Conservation (phyloP, 257 asterid species). For the Haberlea rhodopensis region DNA sequence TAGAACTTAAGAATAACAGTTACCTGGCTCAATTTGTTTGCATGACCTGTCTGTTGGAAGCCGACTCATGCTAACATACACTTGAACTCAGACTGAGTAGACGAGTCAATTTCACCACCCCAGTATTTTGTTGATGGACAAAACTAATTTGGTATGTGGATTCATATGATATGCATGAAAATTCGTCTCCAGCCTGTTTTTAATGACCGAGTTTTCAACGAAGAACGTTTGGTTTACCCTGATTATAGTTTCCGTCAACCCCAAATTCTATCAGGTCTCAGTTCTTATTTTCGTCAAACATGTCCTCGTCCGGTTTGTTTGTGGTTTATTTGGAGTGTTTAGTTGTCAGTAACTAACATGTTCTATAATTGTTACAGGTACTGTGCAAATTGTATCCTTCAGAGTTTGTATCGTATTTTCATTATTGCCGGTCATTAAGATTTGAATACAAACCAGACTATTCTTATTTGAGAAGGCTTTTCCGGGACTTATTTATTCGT, state of each 20-base stretch:
- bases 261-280: constrained; percentile 12
- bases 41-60: constrained; percentile 12
- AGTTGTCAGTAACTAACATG: neutral
- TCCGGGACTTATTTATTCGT: constrained; percentile 89
- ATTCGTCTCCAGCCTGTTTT: constrained; percentile 10
- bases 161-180: constrained; percentile 8
- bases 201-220: neutral
- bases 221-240: constrained; percentile 1
- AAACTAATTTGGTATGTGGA: neutral
- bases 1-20: neutral
- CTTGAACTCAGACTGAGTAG: constrained; percentile 15
- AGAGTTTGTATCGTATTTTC: constrained; percentile 87
- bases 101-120: neutral
- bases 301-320: neutral
- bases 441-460: constrained; percentile 93
- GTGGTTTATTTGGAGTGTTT: constrained; percentile 9
- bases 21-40: constrained; percentile 9
- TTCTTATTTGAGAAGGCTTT: constrained; percentile 88
- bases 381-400: constrained; percentile 86
- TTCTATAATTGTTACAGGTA: constrained; percentile 45
- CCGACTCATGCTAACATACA: neutral
- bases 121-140: neutral
- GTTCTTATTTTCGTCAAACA: constrained; percentile 3
- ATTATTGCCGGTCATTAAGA: constrained; percentile 85
- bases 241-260: neutral